phyloP scores from a whole-genome alignment of 2,329 filamentous ascomycete genomes.

The Colletotrichum spinosum region DNA sequence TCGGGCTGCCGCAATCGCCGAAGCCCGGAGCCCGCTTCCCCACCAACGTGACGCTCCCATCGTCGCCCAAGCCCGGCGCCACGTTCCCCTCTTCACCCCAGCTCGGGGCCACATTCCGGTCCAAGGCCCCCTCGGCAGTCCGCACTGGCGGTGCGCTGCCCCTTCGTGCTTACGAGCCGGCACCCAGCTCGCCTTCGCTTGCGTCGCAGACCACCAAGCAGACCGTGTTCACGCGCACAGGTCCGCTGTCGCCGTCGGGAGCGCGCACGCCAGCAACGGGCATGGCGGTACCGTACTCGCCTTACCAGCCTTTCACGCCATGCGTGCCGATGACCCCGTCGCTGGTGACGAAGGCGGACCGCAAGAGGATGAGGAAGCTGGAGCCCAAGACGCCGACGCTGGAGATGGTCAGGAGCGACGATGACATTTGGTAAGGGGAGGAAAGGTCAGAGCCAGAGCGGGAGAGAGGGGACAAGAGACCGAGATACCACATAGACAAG shows the following conservation, averaged over 20 bases:
- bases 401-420: constrained; percentile 70
- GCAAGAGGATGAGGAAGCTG: constrained; percentile 75
- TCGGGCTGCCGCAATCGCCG: constrained; percentile 62
- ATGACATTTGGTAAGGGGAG: constrained; percentile 71
- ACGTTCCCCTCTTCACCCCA: constrained; percentile 64
- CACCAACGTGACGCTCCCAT: constrained; percentile 48
- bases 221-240: constrained; percentile 71
- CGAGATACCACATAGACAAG: constrained; percentile 36
- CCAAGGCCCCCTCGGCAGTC: constrained; percentile 65
- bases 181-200: constrained; percentile 62
- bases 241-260: constrained; percentile 66
- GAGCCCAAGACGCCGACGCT: constrained; percentile 72
- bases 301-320: constrained; percentile 84
- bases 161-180: constrained; percentile 71
- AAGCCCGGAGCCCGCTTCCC: constrained; percentile 51
- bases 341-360: constrained; percentile 76
- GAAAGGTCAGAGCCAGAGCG: background rate
- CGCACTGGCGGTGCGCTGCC: constrained; percentile 69
- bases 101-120: constrained; percentile 60
- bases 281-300: constrained; percentile 75
- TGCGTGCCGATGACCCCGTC: constrained; percentile 82
- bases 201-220: constrained; percentile 67
- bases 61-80: constrained; percentile 63
- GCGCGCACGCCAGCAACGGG: constrained; percentile 73
- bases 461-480: no score